These are phyloP conservation scores for Naumovozyma baii DNA, from an alignment of 805 yeast genomes.

Conservation along the genomic window DNA sequence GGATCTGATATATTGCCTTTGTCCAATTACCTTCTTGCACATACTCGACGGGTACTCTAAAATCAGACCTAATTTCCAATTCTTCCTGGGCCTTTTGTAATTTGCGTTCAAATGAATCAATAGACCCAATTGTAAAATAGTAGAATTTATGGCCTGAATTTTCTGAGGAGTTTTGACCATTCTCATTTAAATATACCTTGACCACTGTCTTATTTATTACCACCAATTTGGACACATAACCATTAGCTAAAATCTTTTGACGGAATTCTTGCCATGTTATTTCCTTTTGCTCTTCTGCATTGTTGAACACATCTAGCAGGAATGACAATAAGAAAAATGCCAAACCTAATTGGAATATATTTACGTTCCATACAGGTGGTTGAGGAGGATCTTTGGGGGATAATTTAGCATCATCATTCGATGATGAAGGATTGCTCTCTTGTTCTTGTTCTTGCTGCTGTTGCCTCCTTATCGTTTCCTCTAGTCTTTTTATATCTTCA, in stretches of 20 bases:
- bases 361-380: slow-evolving; percentile 26
- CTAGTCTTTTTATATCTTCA: slow-evolving; percentile 17
- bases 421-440: neutral
- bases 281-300: slow-evolving; percentile 36
- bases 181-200: slow-evolving; percentile 55
- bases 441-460: slow-evolving; percentile 7
- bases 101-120: slow-evolving; percentile 77
- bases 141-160: slow-evolving; percentile 30
- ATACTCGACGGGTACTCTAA: slow-evolving; percentile 75
- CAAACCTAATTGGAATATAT: slow-evolving; percentile 29
- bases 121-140: slow-evolving; percentile 76
- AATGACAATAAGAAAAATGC: slow-evolving; percentile 28
- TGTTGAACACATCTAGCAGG: slow-evolving; percentile 24
- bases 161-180: slow-evolving; percentile 34
- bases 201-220: slow-evolving; percentile 75
- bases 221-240: slow-evolving; percentile 60
- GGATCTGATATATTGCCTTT: slow-evolving; percentile 55
- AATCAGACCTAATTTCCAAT: slow-evolving; percentile 46
- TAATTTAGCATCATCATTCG: slow-evolving; percentile 1
- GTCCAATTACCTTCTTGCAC: slow-evolving; percentile 59
- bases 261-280: slow-evolving; percentile 91
- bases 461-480: slow-evolving; percentile 19
- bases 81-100: slow-evolving; percentile 68
- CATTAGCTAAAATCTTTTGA: slow-evolving; percentile 61
- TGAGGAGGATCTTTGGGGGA: slow-evolving; percentile 1